These are phyloP conservation scores for Pharus latifolius DNA, from an alignment of 176 grass and related monocot species.

Conservation along the genomic window DNA sequence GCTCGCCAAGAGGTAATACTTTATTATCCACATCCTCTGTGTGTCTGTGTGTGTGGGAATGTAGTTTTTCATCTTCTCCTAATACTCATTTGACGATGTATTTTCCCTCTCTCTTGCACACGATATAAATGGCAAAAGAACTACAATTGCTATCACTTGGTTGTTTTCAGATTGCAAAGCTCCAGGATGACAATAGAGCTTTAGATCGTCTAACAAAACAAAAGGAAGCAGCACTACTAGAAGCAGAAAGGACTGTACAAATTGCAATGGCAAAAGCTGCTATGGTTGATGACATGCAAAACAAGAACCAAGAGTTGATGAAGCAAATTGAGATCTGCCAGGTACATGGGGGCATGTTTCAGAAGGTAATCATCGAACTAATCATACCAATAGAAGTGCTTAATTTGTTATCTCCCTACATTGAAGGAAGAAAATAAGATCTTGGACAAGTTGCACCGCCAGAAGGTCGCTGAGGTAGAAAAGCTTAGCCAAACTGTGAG, in stretches of 20 bases:
- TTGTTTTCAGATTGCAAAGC: slow-evolving; percentile 74
- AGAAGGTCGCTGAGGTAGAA: slow-evolving; percentile 95
- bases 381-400: slow-evolving; percentile 1
- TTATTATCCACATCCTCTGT: background rate
- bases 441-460: slow-evolving; percentile 78
- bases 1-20: slow-evolving; percentile 72
- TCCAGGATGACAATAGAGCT: slow-evolving; percentile 95
- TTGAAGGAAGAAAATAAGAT: slow-evolving; percentile 97
- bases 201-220: slow-evolving; percentile 90
- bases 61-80: background rate
- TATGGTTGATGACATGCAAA: slow-evolving; percentile 96
- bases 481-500: slow-evolving; percentile 86
- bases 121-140: background rate
- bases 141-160: background rate
- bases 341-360: slow-evolving; percentile 21
- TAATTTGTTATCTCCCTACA: background rate
- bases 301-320: slow-evolving; percentile 96
- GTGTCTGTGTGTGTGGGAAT: background rate
- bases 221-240: slow-evolving; percentile 87
- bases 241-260: slow-evolving; percentile 88
- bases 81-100: background rate
- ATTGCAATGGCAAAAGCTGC: slow-evolving; percentile 89
- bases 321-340: slow-evolving; percentile 99
- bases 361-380: background rate
- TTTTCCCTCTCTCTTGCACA: background rate